phyloP scores from a whole-genome alignment of 177 flowering plant genomes.

The Tripterygium wilfordii region DNA sequence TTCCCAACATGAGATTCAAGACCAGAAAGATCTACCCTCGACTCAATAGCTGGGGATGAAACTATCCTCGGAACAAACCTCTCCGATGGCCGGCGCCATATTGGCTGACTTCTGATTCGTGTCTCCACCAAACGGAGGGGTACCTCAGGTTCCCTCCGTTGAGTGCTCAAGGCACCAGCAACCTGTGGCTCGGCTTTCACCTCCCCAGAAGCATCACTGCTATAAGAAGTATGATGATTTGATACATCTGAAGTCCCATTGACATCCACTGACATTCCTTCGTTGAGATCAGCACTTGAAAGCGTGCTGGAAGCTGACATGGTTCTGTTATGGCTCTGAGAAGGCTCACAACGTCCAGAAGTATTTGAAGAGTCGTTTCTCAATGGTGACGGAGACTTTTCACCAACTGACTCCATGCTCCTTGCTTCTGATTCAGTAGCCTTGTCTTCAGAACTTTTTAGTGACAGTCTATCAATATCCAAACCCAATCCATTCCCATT shows the following conservation, averaged over 20 bases:
- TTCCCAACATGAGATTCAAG: slow-evolving; percentile 57
- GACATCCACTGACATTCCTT: slow-evolving; percentile 35
- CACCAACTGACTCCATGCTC: slow-evolving; percentile 26
- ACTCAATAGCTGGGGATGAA: slow-evolving; percentile 49
- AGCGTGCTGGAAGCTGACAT: slow-evolving; percentile 49
- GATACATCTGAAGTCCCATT: slow-evolving; percentile 36
- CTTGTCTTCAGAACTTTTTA: slow-evolving; percentile 35
- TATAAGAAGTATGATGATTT: slow-evolving; percentile 32
- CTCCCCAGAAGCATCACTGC: slow-evolving; percentile 69
- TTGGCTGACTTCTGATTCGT: slow-evolving; percentile 53
- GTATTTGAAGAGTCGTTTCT: slow-evolving; percentile 29
- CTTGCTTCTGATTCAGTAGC: slow-evolving; percentile 27
- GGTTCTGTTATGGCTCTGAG: slow-evolving; percentile 41
- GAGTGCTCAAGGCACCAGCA: slow-evolving; percentile 21
- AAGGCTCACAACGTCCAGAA: slow-evolving; percentile 21
- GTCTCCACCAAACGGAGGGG: slow-evolving; percentile 43
- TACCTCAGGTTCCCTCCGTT: slow-evolving; percentile 51
- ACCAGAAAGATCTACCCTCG: slow-evolving; percentile 61
- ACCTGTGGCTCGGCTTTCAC: slow-evolving; percentile 40
- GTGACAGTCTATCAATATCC: slow-evolving; percentile 37
- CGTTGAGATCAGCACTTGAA: slow-evolving; percentile 30
- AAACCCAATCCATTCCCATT: slow-evolving; percentile 38
- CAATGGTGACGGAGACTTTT: slow-evolving; percentile 29
- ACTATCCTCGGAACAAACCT: slow-evolving; percentile 57
- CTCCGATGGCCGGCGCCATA: slow-evolving; percentile 74